These are phyloP conservation scores for Auxenochlorella pyrenoidosa DNA, from an alignment of 139 green algal species.

Conservation along the genomic window DNA sequence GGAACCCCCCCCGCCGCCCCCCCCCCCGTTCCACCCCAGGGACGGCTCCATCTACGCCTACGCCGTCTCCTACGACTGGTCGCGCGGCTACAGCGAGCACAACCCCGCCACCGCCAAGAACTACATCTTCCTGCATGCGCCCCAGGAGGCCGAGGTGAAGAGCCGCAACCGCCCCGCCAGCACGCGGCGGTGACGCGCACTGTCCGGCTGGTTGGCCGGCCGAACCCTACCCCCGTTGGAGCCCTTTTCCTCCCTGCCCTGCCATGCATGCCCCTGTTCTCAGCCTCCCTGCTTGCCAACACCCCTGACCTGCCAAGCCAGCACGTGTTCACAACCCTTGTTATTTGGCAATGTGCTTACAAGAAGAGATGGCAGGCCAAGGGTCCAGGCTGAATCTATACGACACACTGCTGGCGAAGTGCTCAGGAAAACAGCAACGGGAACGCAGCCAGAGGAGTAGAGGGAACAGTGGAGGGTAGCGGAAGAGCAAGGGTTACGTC, in stretches of 20 bases:
- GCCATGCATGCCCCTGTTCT: neutral
- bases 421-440: no score
- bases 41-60: conserved; percentile 95
- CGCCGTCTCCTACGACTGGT: conserved; percentile 94
- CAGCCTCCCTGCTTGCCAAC: neutral
- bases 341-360: no score
- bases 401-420: no score
- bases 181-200: neutral
- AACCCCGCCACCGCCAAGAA: conserved; percentile 82
- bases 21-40: neutral
- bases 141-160: conserved; percentile 89
- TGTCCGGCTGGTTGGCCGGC: neutral
- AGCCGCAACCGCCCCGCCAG: conserved; percentile 25
- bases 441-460: no score
- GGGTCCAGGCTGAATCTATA: no score
- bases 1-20: no score
- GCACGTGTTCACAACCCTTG: neutral
- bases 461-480: no score
- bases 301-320: no score
- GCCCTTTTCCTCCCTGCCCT: neutral
- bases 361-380: no score
- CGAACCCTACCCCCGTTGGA: neutral
- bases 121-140: conserved; percentile 90
- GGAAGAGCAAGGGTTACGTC: neutral
- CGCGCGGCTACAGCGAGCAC: conserved; percentile 82